These are phyloP conservation scores for Termitomyces sp. DNA, from an alignment of 768 basidiomycete species.

Conservation along the genomic window DNA sequence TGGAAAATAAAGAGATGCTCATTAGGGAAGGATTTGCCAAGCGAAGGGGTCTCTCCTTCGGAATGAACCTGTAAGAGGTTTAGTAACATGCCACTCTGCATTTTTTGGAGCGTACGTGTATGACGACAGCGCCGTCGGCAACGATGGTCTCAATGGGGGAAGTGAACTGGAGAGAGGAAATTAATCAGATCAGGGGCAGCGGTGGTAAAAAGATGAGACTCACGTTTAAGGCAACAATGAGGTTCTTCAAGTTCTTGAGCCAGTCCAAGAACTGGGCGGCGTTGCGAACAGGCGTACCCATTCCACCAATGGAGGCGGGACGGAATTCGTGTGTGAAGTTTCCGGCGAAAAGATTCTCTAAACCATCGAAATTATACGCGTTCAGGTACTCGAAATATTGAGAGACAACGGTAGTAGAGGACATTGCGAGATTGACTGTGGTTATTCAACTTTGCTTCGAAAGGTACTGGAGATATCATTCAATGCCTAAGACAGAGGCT, in stretches of 20 bases:
- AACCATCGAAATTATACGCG: slow-evolving; percentile 1
- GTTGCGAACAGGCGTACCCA: slow-evolving; percentile 8
- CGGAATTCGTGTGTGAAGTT: slow-evolving; percentile 11
- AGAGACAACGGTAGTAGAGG: slow-evolving; percentile 3
- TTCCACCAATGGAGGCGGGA: slow-evolving; percentile 6
- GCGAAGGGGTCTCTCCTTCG: not conserved
- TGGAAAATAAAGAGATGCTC: slow-evolving; percentile 14
- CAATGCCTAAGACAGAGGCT: not conserved
- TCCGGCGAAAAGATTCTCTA: slow-evolving; percentile 2
- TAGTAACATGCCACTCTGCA: not conserved
- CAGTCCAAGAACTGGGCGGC: slow-evolving; percentile 3
- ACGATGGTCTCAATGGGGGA: slow-evolving; percentile 7
- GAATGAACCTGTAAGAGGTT: not conserved
- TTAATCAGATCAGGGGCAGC: not conserved
- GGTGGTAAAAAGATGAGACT: not conserved
- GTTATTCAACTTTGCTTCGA: not conserved
- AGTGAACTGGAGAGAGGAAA: not conserved
- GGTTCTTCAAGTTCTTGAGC: slow-evolving; percentile 4
- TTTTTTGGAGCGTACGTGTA: slow-evolving; percentile 5
- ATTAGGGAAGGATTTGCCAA: slow-evolving; percentile 8
- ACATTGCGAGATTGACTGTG: slow-evolving; percentile 2
- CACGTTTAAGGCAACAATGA: slow-evolving; percentile 8
- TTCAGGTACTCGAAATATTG: slow-evolving; percentile 9
- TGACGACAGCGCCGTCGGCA: slow-evolving; percentile 3
- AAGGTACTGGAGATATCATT: not conserved